These are phyloP conservation scores for Sutorius eximius DNA, from an alignment of 1,284 basidiomycete genomes.

Conservation along the genomic window DNA sequence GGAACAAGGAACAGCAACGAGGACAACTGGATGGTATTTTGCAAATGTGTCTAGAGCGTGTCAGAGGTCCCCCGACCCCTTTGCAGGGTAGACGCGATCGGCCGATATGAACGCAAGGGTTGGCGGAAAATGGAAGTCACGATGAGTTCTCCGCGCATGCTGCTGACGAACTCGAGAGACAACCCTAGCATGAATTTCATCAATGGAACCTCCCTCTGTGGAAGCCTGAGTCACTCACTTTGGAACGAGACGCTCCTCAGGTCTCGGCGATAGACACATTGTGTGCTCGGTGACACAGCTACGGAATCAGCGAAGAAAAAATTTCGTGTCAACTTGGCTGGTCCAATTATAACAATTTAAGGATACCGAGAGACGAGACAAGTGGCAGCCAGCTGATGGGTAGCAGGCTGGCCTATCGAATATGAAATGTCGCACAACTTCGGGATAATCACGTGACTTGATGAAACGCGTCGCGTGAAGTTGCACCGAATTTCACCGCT, in stretches of 20 bases:
- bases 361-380: too few species aligned
- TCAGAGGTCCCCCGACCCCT: neutral
- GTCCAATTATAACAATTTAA: too few species aligned
- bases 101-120: neutral
- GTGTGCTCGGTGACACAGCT: neutral
- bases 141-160: neutral
- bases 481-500: constrained; percentile 1
- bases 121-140: neutral
- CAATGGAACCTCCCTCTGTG: neutral
- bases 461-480: constrained; percentile 25
- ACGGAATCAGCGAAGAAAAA: neutral
- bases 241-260: neutral
- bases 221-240: neutral
- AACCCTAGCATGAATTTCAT: neutral
- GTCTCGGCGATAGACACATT: neutral
- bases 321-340: neutral
- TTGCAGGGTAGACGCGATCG: neutral
- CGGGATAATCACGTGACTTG: constrained; percentile 9
- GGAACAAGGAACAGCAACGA: neutral
- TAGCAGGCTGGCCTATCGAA: too few species aligned
- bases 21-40: neutral
- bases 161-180: neutral
- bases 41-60: neutral
- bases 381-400: too few species aligned
- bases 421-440: too few species aligned